A percentile compares a stretch with the other conserved stretches of the same genome.
Evolutionary conservation across 352 stramenopile species (phyloP).

Genomic region (Phytopythium helicoides): DNA sequence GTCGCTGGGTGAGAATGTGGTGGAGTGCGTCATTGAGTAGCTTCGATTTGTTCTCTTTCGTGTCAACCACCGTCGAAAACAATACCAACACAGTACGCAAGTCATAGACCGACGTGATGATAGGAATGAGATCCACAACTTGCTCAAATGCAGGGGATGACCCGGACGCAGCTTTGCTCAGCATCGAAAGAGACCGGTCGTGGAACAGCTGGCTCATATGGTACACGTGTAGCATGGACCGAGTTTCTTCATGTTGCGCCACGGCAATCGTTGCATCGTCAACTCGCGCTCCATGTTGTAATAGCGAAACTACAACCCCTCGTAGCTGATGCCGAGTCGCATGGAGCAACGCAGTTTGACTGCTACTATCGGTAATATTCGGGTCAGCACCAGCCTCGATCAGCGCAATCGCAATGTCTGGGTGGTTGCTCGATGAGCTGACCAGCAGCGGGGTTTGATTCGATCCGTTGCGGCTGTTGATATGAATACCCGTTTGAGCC

Average conservation of each 20-base stretch:
- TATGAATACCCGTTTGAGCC: too few species aligned
- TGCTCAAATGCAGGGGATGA: slow-evolving; percentile 5
- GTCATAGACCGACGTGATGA: slow-evolving; percentile 36
- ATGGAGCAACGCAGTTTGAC: too few species aligned
- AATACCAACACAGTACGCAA: slow-evolving; percentile 23
- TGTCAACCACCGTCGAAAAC: not conserved
- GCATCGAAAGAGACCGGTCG: not conserved
- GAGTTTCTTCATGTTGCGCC: not conserved
- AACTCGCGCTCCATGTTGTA: slow-evolving; percentile 4
- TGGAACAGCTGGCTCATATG: slow-evolving; percentile 8
- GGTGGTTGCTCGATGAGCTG: too few species aligned
- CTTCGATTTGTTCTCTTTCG: too few species aligned
- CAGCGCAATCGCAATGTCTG: too few species aligned
- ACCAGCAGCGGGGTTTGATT: too few species aligned
- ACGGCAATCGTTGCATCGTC: not conserved
- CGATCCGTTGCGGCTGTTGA: too few species aligned
- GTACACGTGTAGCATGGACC: not conserved
- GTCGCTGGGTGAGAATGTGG: slow-evolving; percentile 24
- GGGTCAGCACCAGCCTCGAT: too few species aligned
- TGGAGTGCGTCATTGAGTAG: slow-evolving; percentile 19
- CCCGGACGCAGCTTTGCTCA: not conserved
- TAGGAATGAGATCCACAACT: slow-evolving; percentile 18
- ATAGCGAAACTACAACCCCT: slow-evolving; percentile 1
- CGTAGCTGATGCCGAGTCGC: not conserved
- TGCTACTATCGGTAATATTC: too few species aligned